Evolutionary conservation across 768 basidiomycete genomes (phyloP).

Genomic region (Pisolithus sp.): DNA sequence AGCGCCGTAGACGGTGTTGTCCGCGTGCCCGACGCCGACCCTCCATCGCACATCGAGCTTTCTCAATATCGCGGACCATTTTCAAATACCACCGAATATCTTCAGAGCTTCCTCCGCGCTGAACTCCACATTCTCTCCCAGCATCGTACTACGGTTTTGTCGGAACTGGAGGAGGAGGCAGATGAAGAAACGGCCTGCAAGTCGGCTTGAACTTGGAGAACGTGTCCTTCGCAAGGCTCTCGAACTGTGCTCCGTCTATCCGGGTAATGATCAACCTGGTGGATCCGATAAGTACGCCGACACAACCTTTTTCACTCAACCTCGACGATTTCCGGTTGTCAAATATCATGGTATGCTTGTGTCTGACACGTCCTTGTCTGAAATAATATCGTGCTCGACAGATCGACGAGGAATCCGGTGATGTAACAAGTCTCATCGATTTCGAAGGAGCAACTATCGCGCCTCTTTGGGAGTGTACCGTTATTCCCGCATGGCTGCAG

Average conservation of each 20-base stretch:
- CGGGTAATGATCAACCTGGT: background rate
- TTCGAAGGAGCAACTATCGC: slow-evolving; percentile 14
- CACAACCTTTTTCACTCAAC: background rate
- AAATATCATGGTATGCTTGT: slow-evolving; percentile 1
- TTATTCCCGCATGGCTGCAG: slow-evolving; percentile 12
- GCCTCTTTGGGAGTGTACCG: slow-evolving; percentile 15
- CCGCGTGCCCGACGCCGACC: no score
- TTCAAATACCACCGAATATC: background rate
- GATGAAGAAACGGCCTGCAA: background rate
- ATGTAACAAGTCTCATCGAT: slow-evolving; percentile 6
- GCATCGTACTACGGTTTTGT: no score
- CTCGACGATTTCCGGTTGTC: slow-evolving; percentile 1
- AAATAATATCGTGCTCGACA: background rate
- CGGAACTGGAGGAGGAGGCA: background rate
- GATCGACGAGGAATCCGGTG: background rate
- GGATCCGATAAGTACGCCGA: background rate
- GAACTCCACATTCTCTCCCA: background rate
- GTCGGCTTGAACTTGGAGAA: slow-evolving; percentile 3
- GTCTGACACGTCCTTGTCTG: background rate
- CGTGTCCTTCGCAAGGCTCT: slow-evolving; percentile 1
- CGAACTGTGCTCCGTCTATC: background rate
- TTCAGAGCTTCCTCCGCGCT: background rate
- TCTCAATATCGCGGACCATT: background rate
- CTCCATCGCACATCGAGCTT: no score
- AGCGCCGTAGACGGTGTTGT: no score